Evolutionary conservation across 2,329 filamentous ascomycete species (phyloP), one percentile per base, ranked within the genome.

Genomic region (Fusarium pseudograminearum): DNA sequence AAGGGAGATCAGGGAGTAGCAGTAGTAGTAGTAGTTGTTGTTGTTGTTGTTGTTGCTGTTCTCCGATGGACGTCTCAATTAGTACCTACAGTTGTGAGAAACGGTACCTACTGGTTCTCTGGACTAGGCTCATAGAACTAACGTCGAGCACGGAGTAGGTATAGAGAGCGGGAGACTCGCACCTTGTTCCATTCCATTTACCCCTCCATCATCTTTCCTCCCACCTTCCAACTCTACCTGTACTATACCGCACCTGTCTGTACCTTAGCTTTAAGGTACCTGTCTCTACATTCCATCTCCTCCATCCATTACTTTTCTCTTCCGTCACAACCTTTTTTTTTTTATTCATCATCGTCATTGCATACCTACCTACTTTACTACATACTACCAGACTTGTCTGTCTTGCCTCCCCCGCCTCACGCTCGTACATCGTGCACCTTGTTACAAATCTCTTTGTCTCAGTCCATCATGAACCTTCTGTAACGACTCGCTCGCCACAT

Each of bases 391-490:
- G 28, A 22, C 41, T 42, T 11, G 11, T 51, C 44, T 11, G 9
- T 51, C 44, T 57, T 59, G 53, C 33, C 52, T 30, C 28, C 42
- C 59, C 53, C 67, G 33, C 53, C 18, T 48, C 50, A 24, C 47
- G 24, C n/a, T 36, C 18, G 22, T 30, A 45, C 34, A 24, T 41
- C 48, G 22, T 34, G 30, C 31, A 36, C 42, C 47, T 30, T 34
- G 36, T 59, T 58, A 50, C 46, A 63, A 63, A 34, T 33, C 33
- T 65, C 59, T 65, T 42, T 57, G 61, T 65, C 34, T 65, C 22
- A 65, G 61, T 65, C 45, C 61, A 73, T 48, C 68, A 71, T 71
- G 68, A 71, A 61, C 68, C 40, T 57, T 59, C 50, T 71, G 68
- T 71, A 71, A 68, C 56, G 51, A 65, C 41, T 61, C 61, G 61